A percentile compares a stretch with the other conserved stretches of the same genome.
phyloP scores from a whole-genome alignment of 1,139 yeast species.

The Scheffersomyces stambukii region DNA sequence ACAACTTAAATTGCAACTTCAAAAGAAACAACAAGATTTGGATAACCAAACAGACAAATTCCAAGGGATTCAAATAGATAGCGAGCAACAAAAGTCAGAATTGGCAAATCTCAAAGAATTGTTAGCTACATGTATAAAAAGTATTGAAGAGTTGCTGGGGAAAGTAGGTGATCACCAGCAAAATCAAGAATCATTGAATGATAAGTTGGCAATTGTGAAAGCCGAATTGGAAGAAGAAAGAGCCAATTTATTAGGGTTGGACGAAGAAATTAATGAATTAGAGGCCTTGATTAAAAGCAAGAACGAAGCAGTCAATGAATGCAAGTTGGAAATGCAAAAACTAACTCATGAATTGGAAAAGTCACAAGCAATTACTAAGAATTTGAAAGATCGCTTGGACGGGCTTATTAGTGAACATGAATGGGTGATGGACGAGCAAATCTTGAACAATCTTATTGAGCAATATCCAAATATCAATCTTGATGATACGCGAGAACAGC shows the following conservation, averaged over 20 bases:
- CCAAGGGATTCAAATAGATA: constrained; percentile 66
- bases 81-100: constrained; percentile 65
- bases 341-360: constrained; percentile 64
- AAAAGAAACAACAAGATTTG: constrained; percentile 37
- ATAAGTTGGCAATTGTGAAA: constrained; percentile 31
- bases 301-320: constrained; percentile 44
- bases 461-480: constrained; percentile 63
- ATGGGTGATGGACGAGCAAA: constrained; percentile 69
- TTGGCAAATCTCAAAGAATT: constrained; percentile 43
- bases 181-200: constrained; percentile 24
- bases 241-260: constrained; percentile 60
- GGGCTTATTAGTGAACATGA: constrained; percentile 53
- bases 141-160: constrained; percentile 35
- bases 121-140: constrained; percentile 24
- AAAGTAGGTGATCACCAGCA: constrained; percentile 25
- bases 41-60: constrained; percentile 48
- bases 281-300: constrained; percentile 50
- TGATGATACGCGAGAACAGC: constrained; percentile 56
- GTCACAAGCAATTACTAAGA: constrained; percentile 38
- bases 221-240: constrained; percentile 58
- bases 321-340: constrained; percentile 55
- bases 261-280: constrained; percentile 74
- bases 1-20: constrained; percentile 32
- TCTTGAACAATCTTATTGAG: constrained; percentile 49
- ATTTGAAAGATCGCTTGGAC: constrained; percentile 43